A percentile compares a stretch with the other conserved stretches of the same genome.
Evolutionary conservation across 148 eudicot species (phyloP).

Genomic region (Agrostemma githago): DNA sequence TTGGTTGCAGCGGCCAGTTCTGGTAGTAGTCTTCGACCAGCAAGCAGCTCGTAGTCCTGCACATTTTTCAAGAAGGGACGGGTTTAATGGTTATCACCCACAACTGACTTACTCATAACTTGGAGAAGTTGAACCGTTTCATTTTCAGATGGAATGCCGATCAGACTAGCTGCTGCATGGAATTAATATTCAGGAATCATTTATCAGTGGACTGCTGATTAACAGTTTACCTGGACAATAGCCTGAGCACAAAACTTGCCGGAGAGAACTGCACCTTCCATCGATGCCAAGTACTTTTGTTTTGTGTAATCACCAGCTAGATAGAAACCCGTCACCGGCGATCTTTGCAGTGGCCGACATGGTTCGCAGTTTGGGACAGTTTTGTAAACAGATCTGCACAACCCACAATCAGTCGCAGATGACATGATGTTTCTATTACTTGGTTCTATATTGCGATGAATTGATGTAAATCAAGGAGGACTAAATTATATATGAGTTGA

Average conservation of each 20-base stretch:
- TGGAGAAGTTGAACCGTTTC: not conserved
- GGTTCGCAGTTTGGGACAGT: slow-evolving; percentile 88
- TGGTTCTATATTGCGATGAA: not conserved
- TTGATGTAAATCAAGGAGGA: not conserved
- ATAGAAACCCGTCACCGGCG: slow-evolving; percentile 88
- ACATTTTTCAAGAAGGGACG: slow-evolving; percentile 9
- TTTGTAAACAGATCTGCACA: slow-evolving; percentile 85
- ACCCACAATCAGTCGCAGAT: not conserved
- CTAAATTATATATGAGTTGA: not conserved
- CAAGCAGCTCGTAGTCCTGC: slow-evolving; percentile 65
- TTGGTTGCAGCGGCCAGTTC: slow-evolving; percentile 49
- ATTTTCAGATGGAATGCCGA: not conserved
- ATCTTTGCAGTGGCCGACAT: slow-evolving; percentile 90
- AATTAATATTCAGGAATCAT: not conserved
- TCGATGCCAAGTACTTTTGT: slow-evolving; percentile 95
- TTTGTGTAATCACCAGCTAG: slow-evolving; percentile 98
- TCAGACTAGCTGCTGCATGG: not conserved
- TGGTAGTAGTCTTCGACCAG: slow-evolving; percentile 34
- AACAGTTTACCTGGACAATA: slow-evolving; percentile 69
- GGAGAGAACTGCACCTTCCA: slow-evolving; percentile 99
- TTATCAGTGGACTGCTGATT: too few relatives aligned
- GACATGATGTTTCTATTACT: not conserved
- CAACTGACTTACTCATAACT: not conserved
- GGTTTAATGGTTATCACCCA: not conserved
- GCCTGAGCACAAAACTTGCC: slow-evolving; percentile 98